Evolutionary conservation across 2,329 filamentous ascomycete species (phyloP).

Genomic region (Phyllosticta citriasiana): DNA sequence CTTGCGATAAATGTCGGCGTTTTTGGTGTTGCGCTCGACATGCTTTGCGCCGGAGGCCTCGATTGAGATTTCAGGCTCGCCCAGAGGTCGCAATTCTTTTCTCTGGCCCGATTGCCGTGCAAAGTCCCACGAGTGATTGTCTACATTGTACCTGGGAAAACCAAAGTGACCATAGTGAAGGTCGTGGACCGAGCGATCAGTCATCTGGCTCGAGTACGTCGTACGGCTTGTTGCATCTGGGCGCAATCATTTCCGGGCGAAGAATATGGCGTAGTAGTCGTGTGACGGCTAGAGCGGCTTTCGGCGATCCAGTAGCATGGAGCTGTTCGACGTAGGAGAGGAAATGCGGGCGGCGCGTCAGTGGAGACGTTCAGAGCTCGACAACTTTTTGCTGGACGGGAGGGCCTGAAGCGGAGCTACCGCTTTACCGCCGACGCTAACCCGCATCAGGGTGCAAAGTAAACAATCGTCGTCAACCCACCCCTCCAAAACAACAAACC

Average conservation of each 20-base stretch:
- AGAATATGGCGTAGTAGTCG: not conserved
- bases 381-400: not conserved
- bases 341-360: not conserved
- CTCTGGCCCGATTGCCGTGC: constrained; percentile 21
- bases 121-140: constrained; percentile 41
- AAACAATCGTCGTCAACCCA: not conserved
- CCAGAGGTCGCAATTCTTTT: constrained; percentile 15
- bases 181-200: constrained; percentile 41
- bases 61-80: not conserved
- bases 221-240: not conserved
- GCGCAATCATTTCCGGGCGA: not conserved
- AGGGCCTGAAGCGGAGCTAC: not conserved
- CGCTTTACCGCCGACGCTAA: not conserved
- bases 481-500: not conserved
- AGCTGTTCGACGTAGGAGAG: not conserved
- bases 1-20: not conserved
- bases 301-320: not conserved
- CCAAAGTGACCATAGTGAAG: constrained; percentile 47
- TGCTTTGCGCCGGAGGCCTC: not conserved
- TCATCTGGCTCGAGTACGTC: constrained; percentile 41
- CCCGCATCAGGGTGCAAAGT: not conserved
- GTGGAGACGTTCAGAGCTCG: not conserved
- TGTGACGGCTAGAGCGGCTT: not conserved
- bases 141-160: constrained; percentile 37
- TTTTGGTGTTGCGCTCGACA: constrained; percentile 11